Conservation (phyloP, 139 green algal species). For the Chlorella sp. region DNA sequence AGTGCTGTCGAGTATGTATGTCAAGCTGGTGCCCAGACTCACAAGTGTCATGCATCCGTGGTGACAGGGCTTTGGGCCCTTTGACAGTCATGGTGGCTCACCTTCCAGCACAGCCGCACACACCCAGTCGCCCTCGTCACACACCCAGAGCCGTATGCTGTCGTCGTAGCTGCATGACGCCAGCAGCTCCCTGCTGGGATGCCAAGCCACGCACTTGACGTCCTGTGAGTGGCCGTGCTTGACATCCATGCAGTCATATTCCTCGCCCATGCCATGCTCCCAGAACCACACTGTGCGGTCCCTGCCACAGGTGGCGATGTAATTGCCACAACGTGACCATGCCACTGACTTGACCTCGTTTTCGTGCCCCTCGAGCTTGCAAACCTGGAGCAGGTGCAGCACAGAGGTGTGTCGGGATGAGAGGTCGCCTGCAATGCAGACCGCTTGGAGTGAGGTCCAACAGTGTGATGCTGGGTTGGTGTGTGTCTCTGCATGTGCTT, state of each 20-base stretch:
- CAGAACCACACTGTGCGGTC: conserved; percentile 94
- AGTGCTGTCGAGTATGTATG: conserved; percentile 3
- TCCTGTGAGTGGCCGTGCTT: conserved; percentile 90
- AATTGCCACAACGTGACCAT: conserved; percentile 70
- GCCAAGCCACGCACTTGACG: conserved; percentile 92
- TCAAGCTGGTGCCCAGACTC: neutral
- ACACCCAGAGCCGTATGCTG: conserved; percentile 83
- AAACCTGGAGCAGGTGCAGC: conserved; percentile 43
- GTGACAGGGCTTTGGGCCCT: neutral
- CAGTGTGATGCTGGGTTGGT: too few relatives aligned
- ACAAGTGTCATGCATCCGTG: neutral
- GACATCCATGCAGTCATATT: conserved; percentile 95
- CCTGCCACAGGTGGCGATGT: conserved; percentile 88
- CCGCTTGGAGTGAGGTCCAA: neutral
- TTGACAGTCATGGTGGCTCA: neutral
- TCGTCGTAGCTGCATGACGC: conserved; percentile 88
- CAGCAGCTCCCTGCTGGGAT: conserved; percentile 77
- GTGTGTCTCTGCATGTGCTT: neutral
- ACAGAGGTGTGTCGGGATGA: neutral
- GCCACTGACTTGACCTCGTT: conserved; percentile 90
- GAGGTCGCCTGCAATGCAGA: neutral
- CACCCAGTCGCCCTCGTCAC: conserved; percentile 76
- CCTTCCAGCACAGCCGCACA: conserved; percentile 75
- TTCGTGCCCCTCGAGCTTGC: conserved; percentile 87
- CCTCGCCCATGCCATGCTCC: conserved; percentile 70